Evolutionary conservation across 257 asterid genomes (phyloP).

Genomic region (Ligustrum vulgare): DNA sequence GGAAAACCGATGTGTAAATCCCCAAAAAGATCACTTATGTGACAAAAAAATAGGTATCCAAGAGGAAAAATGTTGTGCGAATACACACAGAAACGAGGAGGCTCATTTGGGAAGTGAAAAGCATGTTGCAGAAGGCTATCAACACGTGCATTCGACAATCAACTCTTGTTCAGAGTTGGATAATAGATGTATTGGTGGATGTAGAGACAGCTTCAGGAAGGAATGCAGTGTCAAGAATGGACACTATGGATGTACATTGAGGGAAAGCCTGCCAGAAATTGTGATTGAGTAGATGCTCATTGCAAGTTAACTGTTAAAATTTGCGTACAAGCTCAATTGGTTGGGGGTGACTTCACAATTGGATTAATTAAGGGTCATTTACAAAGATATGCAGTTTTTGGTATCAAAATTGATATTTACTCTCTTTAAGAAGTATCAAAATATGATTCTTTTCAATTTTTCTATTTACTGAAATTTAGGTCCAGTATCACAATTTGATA

Average conservation of each 20-base stretch:
- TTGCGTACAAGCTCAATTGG: too few relatives aligned
- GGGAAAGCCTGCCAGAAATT: constrained; percentile 54
- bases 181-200: constrained; percentile 35
- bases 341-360: too few relatives aligned
- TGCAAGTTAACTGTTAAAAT: background rate
- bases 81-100: background rate
- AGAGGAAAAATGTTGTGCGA: constrained; percentile 28
- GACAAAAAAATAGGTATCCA: constrained; percentile 18
- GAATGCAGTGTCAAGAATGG: constrained; percentile 46
- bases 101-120: constrained; percentile 13
- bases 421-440: too few relatives aligned
- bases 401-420: too few relatives aligned
- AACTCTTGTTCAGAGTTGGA: constrained; percentile 8
- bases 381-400: too few relatives aligned
- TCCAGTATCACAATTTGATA: too few relatives aligned
- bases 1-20: constrained; percentile 3
- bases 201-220: constrained; percentile 49
- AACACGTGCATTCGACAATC: constrained; percentile 7
- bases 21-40: background rate
- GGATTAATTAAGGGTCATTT: too few relatives aligned
- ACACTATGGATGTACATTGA: constrained; percentile 29
- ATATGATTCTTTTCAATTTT: too few relatives aligned
- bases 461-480: too few relatives aligned
- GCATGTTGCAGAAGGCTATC: constrained; percentile 16
- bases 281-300: constrained; percentile 38